A percentile compares a stretch with the other conserved stretches of the same genome.
These are phyloP conservation scores for Aspergillus glaucus DNA, from an alignment of 2,329 filamentous ascomycete species.

Conservation along the genomic window DNA sequence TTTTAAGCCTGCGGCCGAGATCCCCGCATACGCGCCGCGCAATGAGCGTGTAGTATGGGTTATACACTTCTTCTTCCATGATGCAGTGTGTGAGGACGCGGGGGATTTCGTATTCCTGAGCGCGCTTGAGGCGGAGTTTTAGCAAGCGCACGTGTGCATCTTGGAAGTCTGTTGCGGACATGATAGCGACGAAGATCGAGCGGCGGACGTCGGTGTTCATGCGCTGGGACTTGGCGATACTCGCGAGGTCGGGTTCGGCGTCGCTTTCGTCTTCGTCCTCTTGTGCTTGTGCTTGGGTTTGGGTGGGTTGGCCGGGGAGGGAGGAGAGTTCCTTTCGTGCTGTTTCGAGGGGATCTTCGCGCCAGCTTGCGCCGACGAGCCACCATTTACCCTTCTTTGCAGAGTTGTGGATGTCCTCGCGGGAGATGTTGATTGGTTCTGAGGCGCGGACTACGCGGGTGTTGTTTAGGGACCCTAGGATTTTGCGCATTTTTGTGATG, in stretches of 20 bases:
- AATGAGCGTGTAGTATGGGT: conserved; percentile 87
- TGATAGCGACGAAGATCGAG: conserved; percentile 87
- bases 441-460: conserved; percentile 60
- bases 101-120: conserved; percentile 80
- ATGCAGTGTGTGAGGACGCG: conserved; percentile 82
- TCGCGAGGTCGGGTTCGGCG: conserved; percentile 56
- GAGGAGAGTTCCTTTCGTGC: conserved; percentile 27
- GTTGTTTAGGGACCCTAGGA: conserved; percentile 68
- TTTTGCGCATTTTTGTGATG: conserved; percentile 81
- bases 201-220: conserved; percentile 83
- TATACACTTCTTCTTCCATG: conserved; percentile 76
- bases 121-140: conserved; percentile 77
- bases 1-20: conserved; percentile 64
- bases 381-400: conserved; percentile 96
- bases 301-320: conserved; percentile 5
- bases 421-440: conserved; percentile 73
- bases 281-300: conserved; percentile 1
- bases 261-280: conserved; percentile 24
- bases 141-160: conserved; percentile 74
- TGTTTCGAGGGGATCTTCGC: conserved; percentile 35
- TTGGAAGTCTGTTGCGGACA: conserved; percentile 76
- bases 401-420: conserved; percentile 74
- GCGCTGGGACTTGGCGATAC: conserved; percentile 71
- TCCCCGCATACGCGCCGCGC: conserved; percentile 66
- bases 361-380: conserved; percentile 94